A percentile compares a stretch with the other conserved stretches of the same genome.
Conservation (phyloP, 805 yeast genomes). For the Saccharomycopsis synnaedendra region DNA sequence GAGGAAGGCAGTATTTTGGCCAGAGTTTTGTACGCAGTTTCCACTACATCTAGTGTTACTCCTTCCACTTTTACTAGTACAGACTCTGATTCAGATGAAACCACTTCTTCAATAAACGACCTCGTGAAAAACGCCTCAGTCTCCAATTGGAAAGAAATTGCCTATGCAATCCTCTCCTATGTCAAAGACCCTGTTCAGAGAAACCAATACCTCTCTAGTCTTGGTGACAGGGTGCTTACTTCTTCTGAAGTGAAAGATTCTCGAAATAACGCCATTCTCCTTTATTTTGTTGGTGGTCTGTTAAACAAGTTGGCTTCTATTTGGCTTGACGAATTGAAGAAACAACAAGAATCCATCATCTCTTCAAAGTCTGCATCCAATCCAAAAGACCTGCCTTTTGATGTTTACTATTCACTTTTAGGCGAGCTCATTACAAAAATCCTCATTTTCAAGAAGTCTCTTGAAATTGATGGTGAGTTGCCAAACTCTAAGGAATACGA, state of each 20-base stretch:
- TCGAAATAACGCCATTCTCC: conserved; percentile 65
- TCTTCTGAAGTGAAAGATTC: conserved; percentile 24
- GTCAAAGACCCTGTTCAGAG: conserved; percentile 35
- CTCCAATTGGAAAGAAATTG: conserved; percentile 72
- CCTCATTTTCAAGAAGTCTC: conserved; percentile 13
- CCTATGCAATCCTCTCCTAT: conserved; percentile 55
- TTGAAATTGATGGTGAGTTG: conserved; percentile 21
- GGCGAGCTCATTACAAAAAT: conserved; percentile 11
- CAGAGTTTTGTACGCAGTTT: conserved; percentile 47
- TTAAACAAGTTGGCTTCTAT: conserved; percentile 66
- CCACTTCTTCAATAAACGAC: conserved; percentile 39
- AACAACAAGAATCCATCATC: conserved; percentile 24
- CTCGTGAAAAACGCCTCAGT: conserved; percentile 70
- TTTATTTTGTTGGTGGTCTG: conserved; percentile 73
- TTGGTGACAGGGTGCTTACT: conserved; percentile 68
- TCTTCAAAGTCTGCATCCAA: conserved; percentile 17
- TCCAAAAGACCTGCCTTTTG: conserved; percentile 17
- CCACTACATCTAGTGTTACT: not conserved
- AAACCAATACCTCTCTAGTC: conserved; percentile 41
- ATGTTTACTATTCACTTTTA: conserved; percentile 17
- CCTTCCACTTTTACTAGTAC: conserved; percentile 31
- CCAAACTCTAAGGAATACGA: conserved; percentile 22
- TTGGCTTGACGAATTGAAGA: conserved; percentile 71
- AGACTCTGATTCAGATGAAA: not conserved
- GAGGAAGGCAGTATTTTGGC: conserved; percentile 40